These are phyloP conservation scores for Chenopodium suecicum DNA, from an alignment of 148 eudicot genomes.

Conservation along the genomic window DNA sequence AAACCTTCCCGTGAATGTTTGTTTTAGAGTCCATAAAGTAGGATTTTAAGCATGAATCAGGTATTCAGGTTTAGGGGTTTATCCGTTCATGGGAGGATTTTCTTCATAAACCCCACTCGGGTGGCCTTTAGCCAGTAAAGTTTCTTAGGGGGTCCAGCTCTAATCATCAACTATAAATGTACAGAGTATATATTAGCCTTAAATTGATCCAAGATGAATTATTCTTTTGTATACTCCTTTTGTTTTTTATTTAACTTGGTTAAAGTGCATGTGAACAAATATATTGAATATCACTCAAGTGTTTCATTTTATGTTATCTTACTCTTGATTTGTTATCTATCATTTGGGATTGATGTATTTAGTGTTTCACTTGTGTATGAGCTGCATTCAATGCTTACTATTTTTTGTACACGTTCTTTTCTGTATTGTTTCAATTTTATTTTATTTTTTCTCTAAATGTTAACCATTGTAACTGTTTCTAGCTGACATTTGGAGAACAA, in stretches of 20 bases:
- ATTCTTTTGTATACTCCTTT: neutral
- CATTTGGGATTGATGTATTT: neutral
- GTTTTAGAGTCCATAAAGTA: too few species aligned
- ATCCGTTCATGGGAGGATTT: too few species aligned
- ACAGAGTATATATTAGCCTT: neutral
- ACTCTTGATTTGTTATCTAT: neutral
- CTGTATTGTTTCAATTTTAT: neutral
- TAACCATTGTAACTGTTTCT: constrained; percentile 22
- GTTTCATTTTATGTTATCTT: neutral
- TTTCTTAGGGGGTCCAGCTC: neutral
- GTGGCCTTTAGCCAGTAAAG: neutral
- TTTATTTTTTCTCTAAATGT: neutral
- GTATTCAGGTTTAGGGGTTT: too few species aligned
- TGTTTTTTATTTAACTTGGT: neutral
- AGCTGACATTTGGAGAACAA: constrained; percentile 98
- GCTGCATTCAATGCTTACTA: neutral
- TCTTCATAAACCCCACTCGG: neutral
- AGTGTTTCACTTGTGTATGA: neutral
- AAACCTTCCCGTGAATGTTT: too few species aligned
- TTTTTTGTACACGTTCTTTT: neutral
- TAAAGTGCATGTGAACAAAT: neutral
- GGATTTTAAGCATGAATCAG: too few species aligned
- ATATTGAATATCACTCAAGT: neutral
- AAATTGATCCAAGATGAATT: neutral
- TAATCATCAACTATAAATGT: too few species aligned